Evolutionary conservation across 192 early-diverging fungal species (phyloP), one percentile per base, ranked within the genome.

Genomic region (Haplosporangium gracile): DNA sequence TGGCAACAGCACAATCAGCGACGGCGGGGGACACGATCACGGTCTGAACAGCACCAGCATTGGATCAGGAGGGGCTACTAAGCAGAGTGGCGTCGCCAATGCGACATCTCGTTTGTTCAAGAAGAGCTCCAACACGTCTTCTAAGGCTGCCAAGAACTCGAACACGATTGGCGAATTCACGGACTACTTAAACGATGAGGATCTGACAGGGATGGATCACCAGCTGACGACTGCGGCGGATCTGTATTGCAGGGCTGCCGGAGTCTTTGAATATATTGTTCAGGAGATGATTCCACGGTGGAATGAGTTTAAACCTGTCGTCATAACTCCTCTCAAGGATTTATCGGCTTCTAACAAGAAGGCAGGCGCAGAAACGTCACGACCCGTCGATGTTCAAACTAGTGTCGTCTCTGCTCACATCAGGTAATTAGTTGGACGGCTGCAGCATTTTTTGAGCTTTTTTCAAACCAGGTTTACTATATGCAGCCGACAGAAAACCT

Each of bases 211-310:
- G 13, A 88, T 88, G 8, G 80, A 82, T 73, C 81, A 88, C 9
- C 81, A 88, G 32, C 36, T 82, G 26, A 81, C 80, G 24, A 71
- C 57, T 43, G 90, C 90, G 10, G 92, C 92, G 9, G 91, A 92
- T 83, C 51, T 90, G 32, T 83, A 92, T 63, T 88, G 89, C 75
- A 92, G 77, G 34, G 91, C 91, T 0, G 88, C 91, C 1, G 89
- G 92, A 24, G 77, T 92, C 13, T 93, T 93, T 86, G 79, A 89
- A 22, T 91, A 90, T 72, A 70, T 93, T 22, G 82, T 88, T 0
- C 88, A 91, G 32, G 60, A 89, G 16, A 83, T 91, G 32, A 88
- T 90, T 42, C 90, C 90, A 4, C 85, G 68, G 42, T 91, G 89
- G 90, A 78, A 85, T 38, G 77, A 82, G 15, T 74, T 82, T 32